A percentile compares a stretch with the other conserved stretches of the same genome.
Evolutionary conservation across 306 rosid species (phyloP).

Genomic region (Sesbania bispinosa): DNA sequence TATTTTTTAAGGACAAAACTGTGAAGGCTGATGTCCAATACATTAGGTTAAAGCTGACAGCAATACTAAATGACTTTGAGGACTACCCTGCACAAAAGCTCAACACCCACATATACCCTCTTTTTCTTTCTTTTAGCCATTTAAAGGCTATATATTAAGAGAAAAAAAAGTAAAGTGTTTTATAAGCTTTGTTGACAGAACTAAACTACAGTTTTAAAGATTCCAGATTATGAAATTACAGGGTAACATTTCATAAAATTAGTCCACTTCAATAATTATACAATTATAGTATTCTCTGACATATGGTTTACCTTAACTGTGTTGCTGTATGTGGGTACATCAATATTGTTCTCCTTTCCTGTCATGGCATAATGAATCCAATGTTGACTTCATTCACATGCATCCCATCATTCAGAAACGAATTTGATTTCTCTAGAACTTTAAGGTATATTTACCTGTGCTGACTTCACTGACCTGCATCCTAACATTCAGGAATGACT

Average conservation of each 20-base stretch:
- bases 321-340: neutral
- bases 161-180: neutral
- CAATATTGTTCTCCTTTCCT: neutral
- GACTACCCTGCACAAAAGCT: too few relatives aligned
- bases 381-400: too few relatives aligned
- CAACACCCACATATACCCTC: neutral
- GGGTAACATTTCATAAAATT: neutral
- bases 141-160: neutral
- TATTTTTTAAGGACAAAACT: neutral
- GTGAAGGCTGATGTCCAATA: neutral
- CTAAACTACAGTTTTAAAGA: neutral
- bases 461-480: too few relatives aligned
- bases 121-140: neutral
- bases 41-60: too few relatives aligned
- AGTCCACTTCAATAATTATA: neutral
- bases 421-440: too few relatives aligned
- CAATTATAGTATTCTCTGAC: neutral
- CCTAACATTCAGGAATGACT: too few relatives aligned
- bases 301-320: neutral
- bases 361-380: too few relatives aligned
- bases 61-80: too few relatives aligned
- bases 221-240: conserved; percentile 6
- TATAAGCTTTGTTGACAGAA: neutral
- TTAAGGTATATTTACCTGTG: too few relatives aligned
- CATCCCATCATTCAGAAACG: too few relatives aligned